Conservation (phyloP, 2,329 filamentous ascomycete species). For the Aspergillus sp. region DNA sequence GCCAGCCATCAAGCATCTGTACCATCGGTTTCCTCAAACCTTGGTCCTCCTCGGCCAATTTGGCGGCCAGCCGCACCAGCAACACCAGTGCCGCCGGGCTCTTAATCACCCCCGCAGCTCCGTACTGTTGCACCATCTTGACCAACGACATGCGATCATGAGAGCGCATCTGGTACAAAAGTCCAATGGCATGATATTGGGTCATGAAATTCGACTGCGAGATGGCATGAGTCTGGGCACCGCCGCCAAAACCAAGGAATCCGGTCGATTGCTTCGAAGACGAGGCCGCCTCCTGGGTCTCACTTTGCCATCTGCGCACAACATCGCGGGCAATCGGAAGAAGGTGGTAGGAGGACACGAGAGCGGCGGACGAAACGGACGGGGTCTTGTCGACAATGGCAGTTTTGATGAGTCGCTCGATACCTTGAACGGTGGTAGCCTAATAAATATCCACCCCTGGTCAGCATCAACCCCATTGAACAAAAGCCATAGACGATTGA, state of each 20-base stretch:
- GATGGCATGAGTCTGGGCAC: conserved; percentile 59
- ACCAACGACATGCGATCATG: conserved; percentile 97
- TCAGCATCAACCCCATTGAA: conserved; percentile 8
- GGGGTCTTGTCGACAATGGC: conserved; percentile 99
- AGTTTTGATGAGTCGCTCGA: conserved; percentile 97
- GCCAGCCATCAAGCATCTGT: conserved; percentile 89
- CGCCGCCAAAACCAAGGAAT: conserved; percentile 88
- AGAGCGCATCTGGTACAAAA: conserved; percentile 94
- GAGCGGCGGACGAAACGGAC: conserved; percentile 88
- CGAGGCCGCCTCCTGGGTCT: conserved; percentile 92
- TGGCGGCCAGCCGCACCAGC: conserved; percentile 84
- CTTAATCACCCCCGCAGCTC: conserved; percentile 82
- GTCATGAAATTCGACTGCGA: conserved; percentile 91
- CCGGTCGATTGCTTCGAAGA: conserved; percentile 80
- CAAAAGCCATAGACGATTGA: conserved; percentile 8
- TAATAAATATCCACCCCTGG: conserved; percentile 28
- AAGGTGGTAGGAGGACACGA: conserved; percentile 95
- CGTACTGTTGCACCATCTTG: conserved; percentile 99
- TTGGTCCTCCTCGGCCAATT: conserved; percentile 86
- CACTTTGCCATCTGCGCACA: conserved; percentile 94
- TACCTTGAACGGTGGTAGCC: conserved; percentile 92
- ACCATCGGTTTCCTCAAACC: conserved; percentile 93
- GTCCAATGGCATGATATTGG: conserved; percentile 95
- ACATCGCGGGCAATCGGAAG: conserved; percentile 93
- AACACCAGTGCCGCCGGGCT: conserved; percentile 87